These are phyloP conservation scores for Scleroderma bovista DNA, from an alignment of 768 basidiomycete species.

Conservation along the genomic window DNA sequence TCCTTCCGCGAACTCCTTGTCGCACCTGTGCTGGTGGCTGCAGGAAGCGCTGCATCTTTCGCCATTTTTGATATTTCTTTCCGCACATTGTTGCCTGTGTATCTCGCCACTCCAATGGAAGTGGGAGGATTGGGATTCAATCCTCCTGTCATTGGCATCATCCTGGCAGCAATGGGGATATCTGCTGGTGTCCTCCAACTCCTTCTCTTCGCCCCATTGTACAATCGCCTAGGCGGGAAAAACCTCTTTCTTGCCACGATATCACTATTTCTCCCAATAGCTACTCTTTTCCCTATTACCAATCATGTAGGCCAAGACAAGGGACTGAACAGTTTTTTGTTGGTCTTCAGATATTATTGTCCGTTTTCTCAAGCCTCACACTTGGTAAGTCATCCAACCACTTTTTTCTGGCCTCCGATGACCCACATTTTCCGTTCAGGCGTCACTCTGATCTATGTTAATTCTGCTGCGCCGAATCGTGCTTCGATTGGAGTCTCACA, in stretches of 20 bases:
- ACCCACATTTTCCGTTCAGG: constrained; percentile 42
- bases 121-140: constrained; percentile 68
- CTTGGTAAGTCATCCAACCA: constrained; percentile 41
- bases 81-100: constrained; percentile 63
- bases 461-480: constrained; percentile 58
- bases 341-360: constrained; percentile 41
- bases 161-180: constrained; percentile 56
- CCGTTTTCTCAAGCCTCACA: constrained; percentile 39
- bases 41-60: constrained; percentile 59
- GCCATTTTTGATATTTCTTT: constrained; percentile 64
- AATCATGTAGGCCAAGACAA: constrained; percentile 45
- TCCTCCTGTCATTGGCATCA: constrained; percentile 59
- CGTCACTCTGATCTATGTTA: constrained; percentile 66
- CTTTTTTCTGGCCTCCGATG: background rate
- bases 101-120: constrained; percentile 63
- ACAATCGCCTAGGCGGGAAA: constrained; percentile 61
- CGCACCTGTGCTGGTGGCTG: constrained; percentile 51
- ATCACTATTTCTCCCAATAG: constrained; percentile 48
- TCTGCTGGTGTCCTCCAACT: constrained; percentile 62
- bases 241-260: constrained; percentile 41
- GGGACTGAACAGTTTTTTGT: constrained; percentile 40
- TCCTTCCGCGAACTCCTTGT: constrained; percentile 49
- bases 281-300: constrained; percentile 51
- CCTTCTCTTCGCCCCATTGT: constrained; percentile 58
- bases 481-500: constrained; percentile 63